Base-by-base conservation (phyloP, 2,329 filamentous ascomycete genomes). In the Aspergillus piperis region DNA sequence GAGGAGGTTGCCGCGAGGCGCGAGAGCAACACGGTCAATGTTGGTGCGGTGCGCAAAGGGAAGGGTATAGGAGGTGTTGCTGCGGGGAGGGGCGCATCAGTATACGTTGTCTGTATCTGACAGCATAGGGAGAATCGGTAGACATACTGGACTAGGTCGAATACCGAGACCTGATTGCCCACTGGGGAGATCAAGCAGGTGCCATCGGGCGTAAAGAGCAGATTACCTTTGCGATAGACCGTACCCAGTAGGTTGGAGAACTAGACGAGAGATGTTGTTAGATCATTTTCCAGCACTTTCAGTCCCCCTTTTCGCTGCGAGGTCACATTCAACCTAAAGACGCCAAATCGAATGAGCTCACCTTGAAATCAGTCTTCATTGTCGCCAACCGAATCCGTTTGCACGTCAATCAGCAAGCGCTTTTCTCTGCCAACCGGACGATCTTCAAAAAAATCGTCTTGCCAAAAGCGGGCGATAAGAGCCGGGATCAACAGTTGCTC, bases 331-430 rank as follows among this genome's bases (percentile, higher is more conserved):
- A 13, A 36, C 10, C 32, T 36, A 15, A 36, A 36, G 11, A 36
- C 11, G 11, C 11, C 55, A 10, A 8, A 8, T 21, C n/a, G 30
- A 41, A 4, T 25, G 60, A 48, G 57, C 61, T 60, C 77, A 96
- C 94, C 88, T 95, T 96, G 79, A 98, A 99, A 80, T 98, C 94
- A 68, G 93, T 98, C 90, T 98, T 99, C 95, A 99, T 99, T 62
- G 65, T 83, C 64, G 64, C 59, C 54, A 59, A 55, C 59, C 59
- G 41, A 52, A 61, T 52, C 30, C 38, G 53, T 30, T 52, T 39
- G 25, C 57, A 68, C 68, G 69, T 62, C 61, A 61, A 60, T 53
- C 55, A 59, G 58, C 56, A 61, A 63, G 62, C 66, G 66, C 50
- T 25, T 54, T 36, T 38, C 25, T 44, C 27, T 52, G 36, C 13